A percentile compares a stretch with the other conserved stretches of the same genome.
These are phyloP conservation scores for Flaveria ramosissima DNA, from an alignment of 129 eudicot genomes.

Conservation along the genomic window DNA sequence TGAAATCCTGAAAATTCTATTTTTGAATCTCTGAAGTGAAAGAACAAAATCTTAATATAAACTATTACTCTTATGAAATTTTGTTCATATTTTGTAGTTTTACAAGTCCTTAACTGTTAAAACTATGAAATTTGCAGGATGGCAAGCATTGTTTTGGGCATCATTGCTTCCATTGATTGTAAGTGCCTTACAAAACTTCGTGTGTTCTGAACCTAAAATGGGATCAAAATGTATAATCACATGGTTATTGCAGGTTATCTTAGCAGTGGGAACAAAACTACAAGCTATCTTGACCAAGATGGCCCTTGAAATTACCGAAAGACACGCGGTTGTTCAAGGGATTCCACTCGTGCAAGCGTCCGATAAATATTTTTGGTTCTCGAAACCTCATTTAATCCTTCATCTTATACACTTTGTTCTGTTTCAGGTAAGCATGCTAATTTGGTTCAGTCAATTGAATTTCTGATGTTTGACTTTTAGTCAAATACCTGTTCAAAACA, in stretches of 20 bases:
- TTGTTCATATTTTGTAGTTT: neutral
- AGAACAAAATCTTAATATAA: neutral
- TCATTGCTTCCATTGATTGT: constrained; percentile 77
- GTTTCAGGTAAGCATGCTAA: constrained; percentile 63
- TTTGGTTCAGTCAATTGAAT: neutral
- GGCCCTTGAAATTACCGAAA: constrained; percentile 85
- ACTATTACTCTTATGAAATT: neutral
- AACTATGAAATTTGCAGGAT: constrained; percentile 49
- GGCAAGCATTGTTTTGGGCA: constrained; percentile 92
- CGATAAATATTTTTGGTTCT: constrained; percentile 85
- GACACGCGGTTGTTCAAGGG: constrained; percentile 88
- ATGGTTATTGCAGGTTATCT: constrained; percentile 51
- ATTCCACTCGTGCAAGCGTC: constrained; percentile 90
- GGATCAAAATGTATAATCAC: constrained; percentile 16
- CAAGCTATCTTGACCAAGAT: constrained; percentile 73
- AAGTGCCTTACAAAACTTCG: constrained; percentile 32
- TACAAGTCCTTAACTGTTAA: constrained; percentile 11
- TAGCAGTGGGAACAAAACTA: constrained; percentile 91
- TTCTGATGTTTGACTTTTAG: neutral
- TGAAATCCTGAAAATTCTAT: neutral
- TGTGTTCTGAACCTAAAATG: neutral
- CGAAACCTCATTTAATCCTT: constrained; percentile 69
- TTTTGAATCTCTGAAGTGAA: constrained; percentile 3
- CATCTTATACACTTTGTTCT: constrained; percentile 80
- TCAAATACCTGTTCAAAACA: neutral